A percentile compares a stretch with the other conserved stretches of the same genome.
Evolutionary conservation across 2,329 filamentous ascomycete genomes (phyloP).

Genomic region (Fusarium subglutinans): DNA sequence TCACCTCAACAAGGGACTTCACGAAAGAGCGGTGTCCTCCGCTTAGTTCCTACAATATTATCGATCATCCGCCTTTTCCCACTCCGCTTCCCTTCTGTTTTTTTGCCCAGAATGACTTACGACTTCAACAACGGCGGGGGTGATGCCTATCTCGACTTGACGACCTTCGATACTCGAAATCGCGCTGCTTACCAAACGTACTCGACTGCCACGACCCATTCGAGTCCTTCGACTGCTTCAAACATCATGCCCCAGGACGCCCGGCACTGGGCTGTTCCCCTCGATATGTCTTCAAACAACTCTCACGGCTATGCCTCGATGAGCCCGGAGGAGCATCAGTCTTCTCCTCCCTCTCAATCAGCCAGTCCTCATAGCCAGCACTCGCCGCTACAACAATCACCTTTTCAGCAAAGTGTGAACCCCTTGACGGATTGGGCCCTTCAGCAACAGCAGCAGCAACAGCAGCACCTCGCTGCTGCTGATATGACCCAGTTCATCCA

Average conservation of each 20-base stretch:
- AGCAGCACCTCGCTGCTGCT: constrained; percentile 51
- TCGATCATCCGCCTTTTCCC: constrained; percentile 42
- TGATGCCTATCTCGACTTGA: constrained; percentile 70
- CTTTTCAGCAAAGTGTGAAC: constrained; percentile 62
- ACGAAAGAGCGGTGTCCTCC: constrained; percentile 58
- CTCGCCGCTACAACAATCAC: constrained; percentile 62
- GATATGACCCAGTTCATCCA: constrained; percentile 65
- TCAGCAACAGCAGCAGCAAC: constrained; percentile 58
- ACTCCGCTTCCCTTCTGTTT: constrained; percentile 47
- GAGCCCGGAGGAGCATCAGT: constrained; percentile 61
- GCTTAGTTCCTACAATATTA: constrained; percentile 50
- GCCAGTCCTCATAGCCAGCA: constrained; percentile 64
- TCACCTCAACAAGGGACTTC: constrained; percentile 45
- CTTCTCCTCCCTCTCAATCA: constrained; percentile 59
- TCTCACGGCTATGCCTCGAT: constrained; percentile 57
- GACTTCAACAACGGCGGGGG: constrained; percentile 67
- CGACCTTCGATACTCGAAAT: constrained; percentile 65
- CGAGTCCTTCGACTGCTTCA: constrained; percentile 46
- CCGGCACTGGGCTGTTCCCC: constrained; percentile 60
- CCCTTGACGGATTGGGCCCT: constrained; percentile 71
- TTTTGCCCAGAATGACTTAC: constrained; percentile 61
- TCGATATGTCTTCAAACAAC: constrained; percentile 60
- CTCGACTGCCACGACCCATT: constrained; percentile 43
- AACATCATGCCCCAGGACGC: constrained; percentile 49
- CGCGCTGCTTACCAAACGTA: constrained; percentile 54